Conservation (phyloP, 1,284 basidiomycete species). For the Paramarasmius palmivorus region DNA sequence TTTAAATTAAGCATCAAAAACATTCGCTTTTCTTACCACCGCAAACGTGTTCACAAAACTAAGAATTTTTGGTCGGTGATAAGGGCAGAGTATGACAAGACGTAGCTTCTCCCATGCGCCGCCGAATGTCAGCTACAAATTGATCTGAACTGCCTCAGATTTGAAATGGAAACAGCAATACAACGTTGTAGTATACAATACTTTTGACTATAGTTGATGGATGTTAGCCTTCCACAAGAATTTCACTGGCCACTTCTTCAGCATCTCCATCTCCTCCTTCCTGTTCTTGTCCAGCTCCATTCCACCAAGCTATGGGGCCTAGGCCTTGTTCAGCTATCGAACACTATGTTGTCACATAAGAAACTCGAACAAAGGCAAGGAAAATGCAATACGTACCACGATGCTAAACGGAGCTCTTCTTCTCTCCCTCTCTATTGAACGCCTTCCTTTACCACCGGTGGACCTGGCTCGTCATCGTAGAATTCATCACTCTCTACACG, state of each 20-base stretch:
- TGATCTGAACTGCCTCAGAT: too few species aligned
- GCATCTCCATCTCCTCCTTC: conserved; percentile 32
- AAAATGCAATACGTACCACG: conserved; percentile 49
- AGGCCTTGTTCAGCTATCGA: conserved; percentile 90
- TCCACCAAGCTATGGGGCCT: conserved; percentile 78
- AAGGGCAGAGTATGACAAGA: too few species aligned
- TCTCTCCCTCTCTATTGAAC: conserved; percentile 55
- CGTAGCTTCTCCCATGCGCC: too few species aligned
- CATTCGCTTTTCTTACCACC: too few species aligned
- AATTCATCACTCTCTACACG: conserved; percentile 89
- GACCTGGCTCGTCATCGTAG: conserved; percentile 89
- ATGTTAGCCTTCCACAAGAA: not conserved
- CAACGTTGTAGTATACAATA: too few species aligned
- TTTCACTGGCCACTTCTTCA: not conserved
- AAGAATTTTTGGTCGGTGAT: too few species aligned
- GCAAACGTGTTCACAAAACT: too few species aligned
- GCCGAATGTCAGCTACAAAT: too few species aligned
- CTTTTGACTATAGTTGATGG: too few species aligned
- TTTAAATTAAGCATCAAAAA: too few species aligned
- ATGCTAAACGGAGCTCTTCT: conserved; percentile 75
- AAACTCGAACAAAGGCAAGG: not conserved
- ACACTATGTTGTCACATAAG: conserved; percentile 48
- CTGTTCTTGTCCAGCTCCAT: conserved; percentile 44
- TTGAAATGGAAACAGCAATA: too few species aligned
- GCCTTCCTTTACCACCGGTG: conserved; percentile 71